Evolutionary conservation across 1,284 basidiomycete species (phyloP), one percentile per base, ranked within the genome.

Genomic region (Singerocomus inundabilis): DNA sequence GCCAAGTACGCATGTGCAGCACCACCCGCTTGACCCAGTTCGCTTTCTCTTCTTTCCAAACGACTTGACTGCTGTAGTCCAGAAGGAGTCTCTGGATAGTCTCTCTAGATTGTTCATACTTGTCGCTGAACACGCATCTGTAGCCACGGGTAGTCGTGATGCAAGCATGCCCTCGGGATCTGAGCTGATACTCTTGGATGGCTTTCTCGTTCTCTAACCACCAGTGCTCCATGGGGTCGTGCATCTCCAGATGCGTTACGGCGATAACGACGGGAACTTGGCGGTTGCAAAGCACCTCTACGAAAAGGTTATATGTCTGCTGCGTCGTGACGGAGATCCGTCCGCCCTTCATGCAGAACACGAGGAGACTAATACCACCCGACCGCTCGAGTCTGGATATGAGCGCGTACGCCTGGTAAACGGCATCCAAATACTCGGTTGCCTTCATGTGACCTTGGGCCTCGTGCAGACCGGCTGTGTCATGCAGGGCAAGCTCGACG

Each of bases 391-490:
- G 62, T 12, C 43, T 60, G 15, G 58, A 58, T 11, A 77, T 59
- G 38, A 76, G 67, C 1, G 55, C 28, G 39, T 68, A 61, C 0
- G 63, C 65, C 46, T 68, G 57, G 15, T 60, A 49, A 26, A 76
- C 52, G 15, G 68, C 66, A 0, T 70, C 48, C 50, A 66, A 30
- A 57, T 61, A 53, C 46, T 64, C 37, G 43, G 58, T 6, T 41
- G 60, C 35, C 24, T 53, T 25, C 61, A 64, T 46, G 24, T 57
- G 46, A 5, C 52, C 61, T 1, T 51, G 53, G 1, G 68, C 64
- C 51, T 75, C 73, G 21, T 74, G 59, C 26, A 75, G 55, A 30
- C 75, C 74, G 3, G 66, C 66, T 10, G 73, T 75, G 49, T 75
- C 72, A 48, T 69, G 69, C 33, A 75, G 44, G 12, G 40, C 56